These are phyloP conservation scores for Tricholomella constricta DNA, from an alignment of 768 basidiomycete genomes.

Conservation along the genomic window DNA sequence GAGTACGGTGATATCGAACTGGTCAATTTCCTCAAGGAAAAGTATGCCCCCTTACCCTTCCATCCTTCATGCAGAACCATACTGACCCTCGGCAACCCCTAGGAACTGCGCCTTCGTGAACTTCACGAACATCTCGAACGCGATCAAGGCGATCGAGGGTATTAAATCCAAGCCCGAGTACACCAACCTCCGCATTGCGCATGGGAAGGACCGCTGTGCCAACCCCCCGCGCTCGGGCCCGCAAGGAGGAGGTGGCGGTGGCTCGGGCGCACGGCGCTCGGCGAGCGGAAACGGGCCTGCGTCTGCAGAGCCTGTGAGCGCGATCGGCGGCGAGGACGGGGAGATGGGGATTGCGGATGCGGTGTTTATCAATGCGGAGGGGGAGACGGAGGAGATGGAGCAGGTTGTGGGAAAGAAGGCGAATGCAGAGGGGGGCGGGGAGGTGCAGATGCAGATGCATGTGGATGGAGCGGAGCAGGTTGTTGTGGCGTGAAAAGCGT, in stretches of 20 bases:
- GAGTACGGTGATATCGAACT: conserved; percentile 97
- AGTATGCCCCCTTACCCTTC: conserved; percentile 50
- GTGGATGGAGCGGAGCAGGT: conserved; percentile 38
- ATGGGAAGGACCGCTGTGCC: conserved; percentile 95
- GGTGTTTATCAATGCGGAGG: conserved; percentile 28
- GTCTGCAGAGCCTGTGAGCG: conserved; percentile 38
- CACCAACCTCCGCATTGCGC: conserved; percentile 83
- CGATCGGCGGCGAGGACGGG: conserved; percentile 35
- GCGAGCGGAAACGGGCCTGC: conserved; percentile 35
- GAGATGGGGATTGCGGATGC: conserved; percentile 36
- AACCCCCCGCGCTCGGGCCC: conserved; percentile 87
- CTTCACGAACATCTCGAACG: conserved; percentile 93
- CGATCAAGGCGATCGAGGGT: conserved; percentile 97
- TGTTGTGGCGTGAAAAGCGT: conserved; percentile 8
- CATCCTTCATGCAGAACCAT: neutral
- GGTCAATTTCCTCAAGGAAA: conserved; percentile 93
- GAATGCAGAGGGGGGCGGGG: too few species aligned
- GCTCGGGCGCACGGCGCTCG: conserved; percentile 47
- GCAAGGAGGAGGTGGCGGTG: conserved; percentile 77
- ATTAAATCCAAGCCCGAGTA: conserved; percentile 94
- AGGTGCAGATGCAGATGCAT: conserved; percentile 42
- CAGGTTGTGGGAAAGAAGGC: neutral
- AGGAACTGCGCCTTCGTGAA: conserved; percentile 97
- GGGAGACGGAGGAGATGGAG: conserved; percentile 23
- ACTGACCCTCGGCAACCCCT: neutral